Percentiles rank a stretch among this genome's conserved stretches.
Conservation (phyloP, 495 filamentous ascomycete species). For the Annulohypoxylon stygium region DNA sequence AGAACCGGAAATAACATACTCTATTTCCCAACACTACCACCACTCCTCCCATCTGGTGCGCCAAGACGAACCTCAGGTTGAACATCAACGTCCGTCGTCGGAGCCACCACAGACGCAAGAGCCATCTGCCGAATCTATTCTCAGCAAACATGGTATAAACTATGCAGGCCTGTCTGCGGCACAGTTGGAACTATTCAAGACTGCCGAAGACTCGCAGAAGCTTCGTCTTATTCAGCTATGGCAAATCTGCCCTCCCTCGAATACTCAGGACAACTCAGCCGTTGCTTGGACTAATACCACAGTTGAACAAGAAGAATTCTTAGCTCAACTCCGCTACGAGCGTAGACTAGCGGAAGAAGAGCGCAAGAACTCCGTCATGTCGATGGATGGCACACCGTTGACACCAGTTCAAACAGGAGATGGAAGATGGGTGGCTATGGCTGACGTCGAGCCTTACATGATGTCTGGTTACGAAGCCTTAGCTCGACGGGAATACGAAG, state of each 20-base stretch:
- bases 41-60: slow-evolving; percentile 72
- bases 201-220: slow-evolving; percentile 69
- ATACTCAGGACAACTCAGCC: slow-evolving; percentile 57
- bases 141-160: slow-evolving; percentile 67
- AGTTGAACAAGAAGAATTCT: slow-evolving; percentile 63
- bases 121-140: slow-evolving; percentile 58
- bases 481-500: slow-evolving; percentile 64
- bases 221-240: slow-evolving; percentile 74
- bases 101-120: slow-evolving; percentile 62
- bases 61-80: slow-evolving; percentile 47
- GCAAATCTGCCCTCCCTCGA: slow-evolving; percentile 68
- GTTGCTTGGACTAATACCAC: slow-evolving; percentile 62
- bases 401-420: slow-evolving; percentile 65
- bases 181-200: slow-evolving; percentile 73
- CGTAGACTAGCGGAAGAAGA: slow-evolving; percentile 54
- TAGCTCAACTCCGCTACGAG: slow-evolving; percentile 67
- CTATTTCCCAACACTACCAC: slow-evolving; percentile 80
- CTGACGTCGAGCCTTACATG: slow-evolving; percentile 77
- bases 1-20: slow-evolving; percentile 67
- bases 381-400: slow-evolving; percentile 63
- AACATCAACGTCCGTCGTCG: slow-evolving; percentile 60
- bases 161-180: slow-evolving; percentile 64
- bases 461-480: slow-evolving; percentile 72
- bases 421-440: slow-evolving; percentile 60
- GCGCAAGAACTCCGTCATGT: slow-evolving; percentile 55